Conservation (phyloP, 768 basidiomycete species). For the Pisolithus marmoratus region DNA sequence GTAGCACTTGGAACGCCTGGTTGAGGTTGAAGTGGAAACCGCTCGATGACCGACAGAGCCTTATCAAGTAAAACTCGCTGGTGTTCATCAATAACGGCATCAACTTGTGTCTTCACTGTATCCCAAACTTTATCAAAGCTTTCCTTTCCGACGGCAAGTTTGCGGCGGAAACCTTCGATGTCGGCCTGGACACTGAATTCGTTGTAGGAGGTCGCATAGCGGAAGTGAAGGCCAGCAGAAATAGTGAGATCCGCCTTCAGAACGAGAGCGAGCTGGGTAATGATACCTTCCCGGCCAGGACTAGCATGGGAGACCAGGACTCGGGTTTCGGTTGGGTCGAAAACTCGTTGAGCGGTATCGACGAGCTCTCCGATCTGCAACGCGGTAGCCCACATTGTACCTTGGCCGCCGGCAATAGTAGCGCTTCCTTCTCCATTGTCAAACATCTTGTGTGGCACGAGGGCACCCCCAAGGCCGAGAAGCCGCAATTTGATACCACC, state of each 20-base stretch:
- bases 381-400: conserved; percentile 98
- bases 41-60: conserved; percentile 77
- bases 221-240: conserved; percentile 95
- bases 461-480: conserved; percentile 93
- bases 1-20: conserved; percentile 39
- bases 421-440: conserved; percentile 91
- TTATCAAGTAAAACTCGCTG: conserved; percentile 88
- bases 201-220: conserved; percentile 93
- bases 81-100: conserved; percentile 84
- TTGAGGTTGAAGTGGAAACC: conserved; percentile 51
- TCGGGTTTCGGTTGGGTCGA: conserved; percentile 89
- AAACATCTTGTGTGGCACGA: conserved; percentile 93
- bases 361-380: conserved; percentile 97
- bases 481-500: conserved; percentile 91
- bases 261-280: conserved; percentile 83
- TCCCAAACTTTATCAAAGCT: conserved; percentile 93
- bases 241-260: conserved; percentile 93
- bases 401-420: conserved; percentile 97
- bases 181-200: conserved; percentile 92
- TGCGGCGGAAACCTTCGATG: conserved; percentile 81
- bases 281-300: conserved; percentile 88
- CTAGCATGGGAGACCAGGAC: conserved; percentile 89
- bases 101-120: conserved; percentile 85
- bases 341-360: conserved; percentile 93
- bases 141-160: conserved; percentile 73